Evolutionary conservation across 345 rosid species (phyloP), one percentile per base, ranked within the genome.

Genomic region (Carallia pectinifolia): DNA sequence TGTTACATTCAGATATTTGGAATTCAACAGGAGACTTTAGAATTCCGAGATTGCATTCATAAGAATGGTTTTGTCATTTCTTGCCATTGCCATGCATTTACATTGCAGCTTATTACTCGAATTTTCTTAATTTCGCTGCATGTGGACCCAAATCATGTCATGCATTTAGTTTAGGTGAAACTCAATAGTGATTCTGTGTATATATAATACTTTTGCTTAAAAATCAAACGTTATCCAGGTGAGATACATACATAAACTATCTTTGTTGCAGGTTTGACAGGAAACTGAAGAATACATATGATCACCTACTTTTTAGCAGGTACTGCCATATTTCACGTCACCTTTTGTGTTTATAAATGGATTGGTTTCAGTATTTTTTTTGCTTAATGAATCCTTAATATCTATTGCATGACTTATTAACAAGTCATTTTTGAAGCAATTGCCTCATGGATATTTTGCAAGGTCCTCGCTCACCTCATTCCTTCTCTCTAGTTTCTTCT

Each of bases 261-360:
- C 53, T 76, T 64, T 67, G 62, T 81, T 37, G 67, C 92, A 94
- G 97, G 98, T 91, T 94, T 75, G 98, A 91, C 84, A 77, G 96
- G 79, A 94, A 94, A 79, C 80, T 94, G 67, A 84, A 85, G 82
- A 94, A 94, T 79, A 81, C 97, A 53, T 90, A 88, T 71, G 97
- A 94, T 81, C 92, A 91, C 73, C 80, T 94, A 71, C 97, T 94
- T 66, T 94, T 91, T 72, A 94, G 99, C 97, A 94, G 98, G 98
- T 94, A 44, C 10, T 53, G 61, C 53, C 68, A 53, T 65, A 69
- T 27, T 62, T 53, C 55, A 36, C 37, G 27, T 23, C 12, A 23
- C 52, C 19, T 58, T 38, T 53, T 53, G 31, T 60, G 2, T 65
- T 17, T 44, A 16, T 27, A 31, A 18, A 19, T 39, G 50, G 30